phyloP scores from a whole-genome alignment of 352 stramenopile genomes.

The Phytopythium kandeliae region DNA sequence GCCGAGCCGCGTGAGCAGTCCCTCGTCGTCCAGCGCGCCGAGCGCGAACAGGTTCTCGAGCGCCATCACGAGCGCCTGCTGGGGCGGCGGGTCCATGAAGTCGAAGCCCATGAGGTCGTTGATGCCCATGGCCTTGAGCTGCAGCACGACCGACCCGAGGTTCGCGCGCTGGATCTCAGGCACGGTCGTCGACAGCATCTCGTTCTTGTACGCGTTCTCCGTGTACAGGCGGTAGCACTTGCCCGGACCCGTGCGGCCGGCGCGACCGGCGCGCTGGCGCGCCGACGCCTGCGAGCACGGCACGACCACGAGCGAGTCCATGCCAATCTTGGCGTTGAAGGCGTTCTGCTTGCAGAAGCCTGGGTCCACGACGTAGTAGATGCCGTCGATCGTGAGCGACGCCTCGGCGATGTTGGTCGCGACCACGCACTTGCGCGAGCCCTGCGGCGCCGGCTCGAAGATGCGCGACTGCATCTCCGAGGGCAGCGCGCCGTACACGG shows the following conservation, averaged over 20 bases:
- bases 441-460: conserved; percentile 83
- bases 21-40: conserved; percentile 40
- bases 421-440: conserved; percentile 93
- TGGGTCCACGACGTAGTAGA: conserved; percentile 97
- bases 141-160: conserved; percentile 95
- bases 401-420: conserved; percentile 99
- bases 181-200: conserved; percentile 88
- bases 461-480: conserved; percentile 94
- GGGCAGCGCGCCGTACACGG: conserved; percentile 96
- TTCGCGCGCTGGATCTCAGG: conserved; percentile 91
- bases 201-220: conserved; percentile 93
- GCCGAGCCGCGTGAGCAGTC: conserved; percentile 80
- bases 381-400: conserved; percentile 92
- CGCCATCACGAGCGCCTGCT: conserved; percentile 80
- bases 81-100: conserved; percentile 93
- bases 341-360: conserved; percentile 95
- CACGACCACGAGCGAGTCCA: conserved; percentile 93
- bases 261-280: conserved; percentile 91
- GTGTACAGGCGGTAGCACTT: conserved; percentile 99
- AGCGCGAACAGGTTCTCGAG: conserved; percentile 82
- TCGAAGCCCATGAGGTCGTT: conserved; percentile 93
- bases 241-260: conserved; percentile 93
- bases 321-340: conserved; percentile 89
- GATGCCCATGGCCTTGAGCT: conserved; percentile 98
- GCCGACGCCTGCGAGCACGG: conserved; percentile 86